Evolutionary conservation across 176 grass and related monocot genomes (phyloP).

Genomic region (Echinochloa phyllopogon): DNA sequence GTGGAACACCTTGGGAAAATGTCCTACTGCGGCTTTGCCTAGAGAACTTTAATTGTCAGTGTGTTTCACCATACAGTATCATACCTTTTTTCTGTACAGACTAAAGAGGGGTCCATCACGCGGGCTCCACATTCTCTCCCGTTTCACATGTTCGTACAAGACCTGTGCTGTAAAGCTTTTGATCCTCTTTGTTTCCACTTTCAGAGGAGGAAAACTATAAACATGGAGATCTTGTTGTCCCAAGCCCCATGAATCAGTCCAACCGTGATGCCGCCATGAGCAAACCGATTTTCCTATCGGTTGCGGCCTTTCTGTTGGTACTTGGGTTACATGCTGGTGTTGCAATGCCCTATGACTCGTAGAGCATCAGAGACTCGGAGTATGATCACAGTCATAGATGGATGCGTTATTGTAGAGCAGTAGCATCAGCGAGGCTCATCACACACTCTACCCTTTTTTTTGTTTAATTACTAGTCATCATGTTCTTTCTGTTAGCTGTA

Average conservation of each 20-base stretch:
- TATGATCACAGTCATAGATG: too few species aligned
- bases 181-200: background rate
- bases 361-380: too few species aligned
- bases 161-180: conserved; percentile 16
- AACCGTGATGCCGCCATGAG: too few species aligned
- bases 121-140: background rate
- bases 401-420: too few species aligned
- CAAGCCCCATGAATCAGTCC: background rate
- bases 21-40: conserved; percentile 53
- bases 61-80: background rate
- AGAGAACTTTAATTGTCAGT: conserved; percentile 42
- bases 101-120: background rate
- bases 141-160: background rate
- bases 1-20: conserved; percentile 85
- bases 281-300: too few species aligned
- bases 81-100: background rate
- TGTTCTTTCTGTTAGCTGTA: too few species aligned
- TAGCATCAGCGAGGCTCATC: too few species aligned
- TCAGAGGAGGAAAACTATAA: conserved; percentile 22
- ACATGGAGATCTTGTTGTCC: conserved; percentile 28
- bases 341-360: background rate
- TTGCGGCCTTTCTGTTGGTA: background rate
- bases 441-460: too few species aligned
- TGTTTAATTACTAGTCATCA: too few species aligned
- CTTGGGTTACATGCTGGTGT: background rate